These are phyloP conservation scores for Fistulinella prunicolor DNA, from an alignment of 768 basidiomycete genomes.

Conservation along the genomic window DNA sequence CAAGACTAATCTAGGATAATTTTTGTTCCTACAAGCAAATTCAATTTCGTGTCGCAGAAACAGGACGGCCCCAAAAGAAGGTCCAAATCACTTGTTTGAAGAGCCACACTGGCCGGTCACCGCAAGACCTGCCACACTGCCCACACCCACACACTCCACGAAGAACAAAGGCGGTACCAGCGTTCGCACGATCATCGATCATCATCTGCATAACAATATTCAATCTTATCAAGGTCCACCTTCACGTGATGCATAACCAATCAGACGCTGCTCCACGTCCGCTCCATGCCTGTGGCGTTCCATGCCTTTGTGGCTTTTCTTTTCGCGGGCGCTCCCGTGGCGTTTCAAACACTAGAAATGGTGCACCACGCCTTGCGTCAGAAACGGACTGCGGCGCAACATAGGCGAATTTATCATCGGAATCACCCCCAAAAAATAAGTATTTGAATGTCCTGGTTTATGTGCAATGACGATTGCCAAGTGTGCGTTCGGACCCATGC, in stretches of 20 bases:
- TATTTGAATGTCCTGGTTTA: too few relatives aligned
- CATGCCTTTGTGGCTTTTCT: not conserved
- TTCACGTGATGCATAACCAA: not conserved
- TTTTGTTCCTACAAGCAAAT: conserved; percentile 4
- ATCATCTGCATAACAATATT: not conserved
- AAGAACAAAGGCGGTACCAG: not conserved
- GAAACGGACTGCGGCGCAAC: too few relatives aligned
- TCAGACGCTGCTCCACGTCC: too few relatives aligned
- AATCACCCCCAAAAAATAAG: too few relatives aligned
- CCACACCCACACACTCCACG: not conserved
- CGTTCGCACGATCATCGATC: not conserved
- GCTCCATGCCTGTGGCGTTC: too few relatives aligned
- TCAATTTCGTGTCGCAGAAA: conserved; percentile 13
- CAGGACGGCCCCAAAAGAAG: not conserved
- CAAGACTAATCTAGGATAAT: not conserved
- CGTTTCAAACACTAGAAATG: not conserved
- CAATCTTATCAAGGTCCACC: not conserved
- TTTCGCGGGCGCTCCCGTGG: not conserved
- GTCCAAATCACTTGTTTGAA: not conserved
- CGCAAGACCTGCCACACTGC: not conserved
- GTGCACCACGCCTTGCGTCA: too few relatives aligned
- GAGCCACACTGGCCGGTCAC: not conserved
- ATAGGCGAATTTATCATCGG: too few relatives aligned
- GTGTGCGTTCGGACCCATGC: not conserved
- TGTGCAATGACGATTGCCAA: not conserved